Conservation (phyloP, 352 stramenopile species). For the Globisporangium nunn region DNA sequence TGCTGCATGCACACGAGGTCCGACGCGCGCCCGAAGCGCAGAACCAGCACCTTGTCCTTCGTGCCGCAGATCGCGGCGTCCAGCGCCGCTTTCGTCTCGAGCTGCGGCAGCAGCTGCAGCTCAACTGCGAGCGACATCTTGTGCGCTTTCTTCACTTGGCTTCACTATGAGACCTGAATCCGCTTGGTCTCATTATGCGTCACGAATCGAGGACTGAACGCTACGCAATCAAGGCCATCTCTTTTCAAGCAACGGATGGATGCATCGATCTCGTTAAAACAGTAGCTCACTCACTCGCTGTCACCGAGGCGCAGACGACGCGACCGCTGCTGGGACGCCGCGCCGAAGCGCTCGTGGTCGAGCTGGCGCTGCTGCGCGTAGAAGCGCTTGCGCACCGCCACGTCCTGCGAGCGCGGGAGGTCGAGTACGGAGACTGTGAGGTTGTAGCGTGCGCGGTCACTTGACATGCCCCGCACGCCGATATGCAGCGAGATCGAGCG, state of each 20-base stretch:
- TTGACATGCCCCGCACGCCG: conserved; percentile 42
- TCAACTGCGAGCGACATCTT: conserved; percentile 28
- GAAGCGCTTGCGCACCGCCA: conserved; percentile 35
- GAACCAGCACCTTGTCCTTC: conserved; percentile 75
- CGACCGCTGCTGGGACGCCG: neutral
- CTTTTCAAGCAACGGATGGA: no score
- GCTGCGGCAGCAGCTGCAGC: conserved; percentile 50
- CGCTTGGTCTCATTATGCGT: no score
- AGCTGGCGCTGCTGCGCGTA: conserved; percentile 43
- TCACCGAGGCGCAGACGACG: neutral
- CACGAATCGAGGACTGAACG: no score
- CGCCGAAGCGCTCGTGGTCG: conserved; percentile 8
- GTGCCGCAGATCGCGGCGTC: conserved; percentile 75
- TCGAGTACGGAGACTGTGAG: conserved; percentile 56
- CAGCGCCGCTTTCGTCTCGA: conserved; percentile 54
- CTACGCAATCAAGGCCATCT: no score
- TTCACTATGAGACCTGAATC: no score
- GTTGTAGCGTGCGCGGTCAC: conserved; percentile 27
- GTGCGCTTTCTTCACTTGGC: neutral
- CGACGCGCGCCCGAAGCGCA: conserved; percentile 64
- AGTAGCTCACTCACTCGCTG: neutral
- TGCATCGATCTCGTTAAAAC: no score
- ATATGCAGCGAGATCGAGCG: conserved; percentile 68
- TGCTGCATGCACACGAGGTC: conserved; percentile 77
- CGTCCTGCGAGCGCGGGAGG: conserved; percentile 42